Conservation (phyloP, 192 early-diverging fungal species). For the Umbelopsis sp. region DNA sequence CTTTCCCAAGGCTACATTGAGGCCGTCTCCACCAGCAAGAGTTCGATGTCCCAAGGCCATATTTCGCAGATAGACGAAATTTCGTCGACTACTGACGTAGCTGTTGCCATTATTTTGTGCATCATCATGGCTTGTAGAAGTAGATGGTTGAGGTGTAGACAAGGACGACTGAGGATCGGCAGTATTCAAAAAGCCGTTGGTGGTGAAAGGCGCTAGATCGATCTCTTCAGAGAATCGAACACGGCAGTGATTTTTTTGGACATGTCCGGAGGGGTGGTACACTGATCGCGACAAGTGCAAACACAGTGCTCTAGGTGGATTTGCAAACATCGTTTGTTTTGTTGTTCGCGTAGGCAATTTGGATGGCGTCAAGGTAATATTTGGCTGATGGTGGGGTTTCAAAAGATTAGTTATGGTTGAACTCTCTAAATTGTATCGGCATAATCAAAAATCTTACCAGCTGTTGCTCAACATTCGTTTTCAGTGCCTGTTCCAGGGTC, state of each 20-base stretch:
- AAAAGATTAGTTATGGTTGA: too few species aligned
- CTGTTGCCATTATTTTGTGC: constrained; percentile 16
- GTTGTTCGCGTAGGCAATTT: constrained; percentile 46
- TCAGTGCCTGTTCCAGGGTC: constrained; percentile 43
- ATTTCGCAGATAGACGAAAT: constrained; percentile 36
- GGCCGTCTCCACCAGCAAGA: constrained; percentile 11
- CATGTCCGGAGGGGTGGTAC: constrained; percentile 65
- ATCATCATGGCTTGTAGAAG: constrained; percentile 8
- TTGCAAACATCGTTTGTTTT: constrained; percentile 87
- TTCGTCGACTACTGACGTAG: constrained; percentile 25
- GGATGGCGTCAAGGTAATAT: constrained; percentile 31
- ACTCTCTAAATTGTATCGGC: too few species aligned
- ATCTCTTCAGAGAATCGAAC: constrained; percentile 72
- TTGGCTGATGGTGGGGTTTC: constrained; percentile 20
- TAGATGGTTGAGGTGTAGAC: constrained; percentile 10
- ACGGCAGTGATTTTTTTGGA: constrained; percentile 77
- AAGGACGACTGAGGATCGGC: constrained; percentile 20
- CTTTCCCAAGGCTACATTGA: constrained; percentile 11
- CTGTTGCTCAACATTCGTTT: constrained; percentile 42
- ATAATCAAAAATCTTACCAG: constrained; percentile 35
- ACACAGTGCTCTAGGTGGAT: constrained; percentile 77
- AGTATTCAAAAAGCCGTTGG: constrained; percentile 57
- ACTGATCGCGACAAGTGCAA: constrained; percentile 88
- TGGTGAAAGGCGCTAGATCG: constrained; percentile 78
- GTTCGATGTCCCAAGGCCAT: constrained; percentile 18